Percentiles rank a stretch among this genome's conserved stretches.
phyloP scores from a whole-genome alignment of 176 grass and related monocot species.

The Hyparrhenia diplandra region DNA sequence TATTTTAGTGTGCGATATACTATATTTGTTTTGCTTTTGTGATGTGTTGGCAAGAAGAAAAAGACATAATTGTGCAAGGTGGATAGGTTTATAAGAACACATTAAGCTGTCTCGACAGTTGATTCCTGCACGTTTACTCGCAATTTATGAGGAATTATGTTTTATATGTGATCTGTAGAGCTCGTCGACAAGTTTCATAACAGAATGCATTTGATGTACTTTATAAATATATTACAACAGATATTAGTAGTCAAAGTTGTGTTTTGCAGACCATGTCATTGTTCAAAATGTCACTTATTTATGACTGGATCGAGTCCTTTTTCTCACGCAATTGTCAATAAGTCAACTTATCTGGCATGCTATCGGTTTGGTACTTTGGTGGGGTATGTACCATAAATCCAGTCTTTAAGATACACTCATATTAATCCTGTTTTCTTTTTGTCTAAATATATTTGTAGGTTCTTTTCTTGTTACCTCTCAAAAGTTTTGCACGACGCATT shows the following conservation, averaged over 20 bases:
- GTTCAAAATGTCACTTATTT: neutral
- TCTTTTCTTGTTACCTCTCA: slow-evolving; percentile 83
- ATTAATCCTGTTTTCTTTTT: slow-evolving; percentile 28
- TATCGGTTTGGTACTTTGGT: neutral
- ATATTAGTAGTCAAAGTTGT: too few species aligned
- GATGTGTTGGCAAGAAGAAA: neutral
- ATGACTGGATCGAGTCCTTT: neutral
- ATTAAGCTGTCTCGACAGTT: neutral
- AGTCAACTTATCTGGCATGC: too few species aligned
- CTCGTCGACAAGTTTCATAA: neutral
- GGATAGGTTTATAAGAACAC: neutral
- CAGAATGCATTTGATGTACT: neutral
- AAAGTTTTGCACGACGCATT: slow-evolving; percentile 77
- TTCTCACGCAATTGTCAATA: slow-evolving; percentile 9
- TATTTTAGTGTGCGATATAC: neutral
- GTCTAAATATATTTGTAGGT: slow-evolving; percentile 48
- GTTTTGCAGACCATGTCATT: neutral
- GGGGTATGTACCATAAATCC: slow-evolving; percentile 13
- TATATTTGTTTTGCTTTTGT: slow-evolving; percentile 5
- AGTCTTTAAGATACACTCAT: neutral
- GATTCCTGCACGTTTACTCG: neutral
- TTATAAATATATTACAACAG: neutral
- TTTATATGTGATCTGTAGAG: neutral
- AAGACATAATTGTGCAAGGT: neutral
- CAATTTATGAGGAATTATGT: neutral